A percentile compares a stretch with the other conserved stretches of the same genome.
Conservation (phyloP, 768 basidiomycete genomes). For the Leccinum pellstonianum region DNA sequence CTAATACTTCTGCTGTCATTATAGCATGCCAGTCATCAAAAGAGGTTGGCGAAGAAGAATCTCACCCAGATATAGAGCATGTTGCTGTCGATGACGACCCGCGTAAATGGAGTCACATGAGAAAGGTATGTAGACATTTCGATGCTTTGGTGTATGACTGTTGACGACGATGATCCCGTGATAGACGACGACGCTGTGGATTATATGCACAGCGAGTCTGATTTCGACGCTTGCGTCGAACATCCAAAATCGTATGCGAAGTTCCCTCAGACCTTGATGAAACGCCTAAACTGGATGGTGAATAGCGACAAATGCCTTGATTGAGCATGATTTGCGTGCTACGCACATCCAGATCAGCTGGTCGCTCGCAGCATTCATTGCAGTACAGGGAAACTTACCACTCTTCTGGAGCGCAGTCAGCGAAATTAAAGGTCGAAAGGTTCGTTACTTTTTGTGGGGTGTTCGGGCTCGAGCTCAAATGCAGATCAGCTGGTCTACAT, state of each 20-base stretch:
- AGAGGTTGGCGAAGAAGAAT: constrained; percentile 6
- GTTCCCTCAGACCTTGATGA: neutral
- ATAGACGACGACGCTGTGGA: constrained; percentile 29
- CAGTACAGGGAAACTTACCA: constrained; percentile 67
- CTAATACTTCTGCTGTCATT: constrained; percentile 2
- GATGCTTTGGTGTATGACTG: neutral
- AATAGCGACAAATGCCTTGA: constrained; percentile 60
- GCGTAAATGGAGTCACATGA: constrained; percentile 51
- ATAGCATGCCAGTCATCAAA: constrained; percentile 2
- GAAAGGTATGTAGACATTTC: constrained; percentile 45
- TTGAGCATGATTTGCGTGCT: constrained; percentile 59
- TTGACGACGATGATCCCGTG: neutral
- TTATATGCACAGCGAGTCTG: constrained; percentile 27
- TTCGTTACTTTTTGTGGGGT: constrained; percentile 24
- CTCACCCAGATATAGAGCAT: constrained; percentile 35
- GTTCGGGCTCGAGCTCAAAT: constrained; percentile 3
- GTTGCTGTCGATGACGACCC: constrained; percentile 56
- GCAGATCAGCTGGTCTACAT: constrained; percentile 50
- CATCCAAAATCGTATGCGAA: constrained; percentile 31
- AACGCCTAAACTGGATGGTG: neutral
- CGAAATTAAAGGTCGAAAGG: constrained; percentile 76
- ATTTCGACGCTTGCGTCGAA: constrained; percentile 25
- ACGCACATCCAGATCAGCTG: constrained; percentile 61
- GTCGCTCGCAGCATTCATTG: constrained; percentile 69
- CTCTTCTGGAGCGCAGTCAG: constrained; percentile 67